phyloP scores from a whole-genome alignment of 148 eudicot genomes.

The Drosera capensis region DNA sequence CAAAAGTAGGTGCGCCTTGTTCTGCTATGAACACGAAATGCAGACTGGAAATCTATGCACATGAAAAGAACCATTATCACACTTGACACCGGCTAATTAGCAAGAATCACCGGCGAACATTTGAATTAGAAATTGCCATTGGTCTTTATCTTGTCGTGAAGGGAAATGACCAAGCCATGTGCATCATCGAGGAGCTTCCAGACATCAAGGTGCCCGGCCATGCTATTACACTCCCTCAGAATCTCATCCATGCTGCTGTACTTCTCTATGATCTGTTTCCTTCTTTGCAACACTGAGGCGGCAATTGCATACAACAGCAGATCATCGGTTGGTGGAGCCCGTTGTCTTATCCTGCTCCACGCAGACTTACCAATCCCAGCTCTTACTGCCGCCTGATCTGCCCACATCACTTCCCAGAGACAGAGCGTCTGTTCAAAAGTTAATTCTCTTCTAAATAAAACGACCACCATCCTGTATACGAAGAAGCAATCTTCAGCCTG shows the following conservation, averaged over 20 bases:
- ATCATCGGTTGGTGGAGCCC: slow-evolving; percentile 94
- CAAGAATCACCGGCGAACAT: no score
- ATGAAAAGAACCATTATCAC: no score
- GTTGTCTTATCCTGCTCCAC: slow-evolving; percentile 81
- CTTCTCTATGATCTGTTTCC: slow-evolving; percentile 81
- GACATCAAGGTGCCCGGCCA: slow-evolving; percentile 91
- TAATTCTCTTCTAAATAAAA: slow-evolving; percentile 78
- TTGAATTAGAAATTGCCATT: no score
- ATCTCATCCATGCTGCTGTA: slow-evolving; percentile 96
- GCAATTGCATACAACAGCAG: slow-evolving; percentile 81
- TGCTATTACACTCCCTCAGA: slow-evolving; percentile 76
- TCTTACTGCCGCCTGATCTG: slow-evolving; percentile 85
- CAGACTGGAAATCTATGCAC: no score
- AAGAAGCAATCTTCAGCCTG: slow-evolving; percentile 97
- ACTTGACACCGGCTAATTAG: no score
- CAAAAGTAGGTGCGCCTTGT: no score
- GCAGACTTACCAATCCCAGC: slow-evolving; percentile 85
- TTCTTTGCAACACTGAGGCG: slow-evolving; percentile 83
- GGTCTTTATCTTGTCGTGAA: slow-evolving; percentile 71
- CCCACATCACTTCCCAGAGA: slow-evolving; percentile 99
- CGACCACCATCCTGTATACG: slow-evolving; percentile 97
- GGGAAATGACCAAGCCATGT: slow-evolving; percentile 71
- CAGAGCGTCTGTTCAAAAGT: slow-evolving; percentile 83
- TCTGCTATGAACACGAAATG: no score
- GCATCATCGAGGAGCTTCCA: slow-evolving; percentile 96